Evolutionary conservation across 768 basidiomycete species (phyloP), one percentile per base, ranked within the genome.

Genomic region (Suillus americanus): DNA sequence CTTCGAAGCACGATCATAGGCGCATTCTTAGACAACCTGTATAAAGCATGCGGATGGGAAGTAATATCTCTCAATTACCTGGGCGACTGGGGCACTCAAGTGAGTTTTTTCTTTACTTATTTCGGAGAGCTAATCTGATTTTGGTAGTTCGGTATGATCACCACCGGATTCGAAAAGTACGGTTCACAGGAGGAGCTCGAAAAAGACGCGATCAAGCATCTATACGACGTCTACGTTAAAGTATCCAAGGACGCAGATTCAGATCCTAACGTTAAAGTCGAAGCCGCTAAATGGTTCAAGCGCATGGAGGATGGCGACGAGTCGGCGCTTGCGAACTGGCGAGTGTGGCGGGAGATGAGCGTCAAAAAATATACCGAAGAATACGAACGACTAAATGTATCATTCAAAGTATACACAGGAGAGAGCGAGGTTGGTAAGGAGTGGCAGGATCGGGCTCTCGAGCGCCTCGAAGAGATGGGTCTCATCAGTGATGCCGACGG

Each of bases 61-160:
- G 95, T 96, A n/a, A 77, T 86, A 43, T 85, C 91, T 2, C 80
- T 98, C 78, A 99, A 99, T 75, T 99, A 99, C 75, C 85, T 98
- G 18, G 97, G 97, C 2, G 97, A 98, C 73, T 99, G 96, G 97
- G 97, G 97, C 28, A 98, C 95, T 48, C 97, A 98, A 85, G 95
- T 94, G 45, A 74, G 82, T 40, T 40, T 40, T 40, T 30, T 30
- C 9, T 46, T 30, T 10, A 2, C 20, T 16, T 35, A 14, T 23
- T 30, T 38, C n/a, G 37, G 14, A 43, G 9, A 10, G n/a, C 50
- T 25, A 37, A 30, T 8, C 63, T 66, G 28, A 66, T 38, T 65
- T 43, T 4, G 20, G 20, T 68, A 92, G 90, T 90, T 92, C 74
- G 95, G 95, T 37, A 76, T 97, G 75, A 91, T 98, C 62, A 92